phyloP scores from a whole-genome alignment of 192 early-diverging fungal species.

The Backusella liffmaniae region DNA sequence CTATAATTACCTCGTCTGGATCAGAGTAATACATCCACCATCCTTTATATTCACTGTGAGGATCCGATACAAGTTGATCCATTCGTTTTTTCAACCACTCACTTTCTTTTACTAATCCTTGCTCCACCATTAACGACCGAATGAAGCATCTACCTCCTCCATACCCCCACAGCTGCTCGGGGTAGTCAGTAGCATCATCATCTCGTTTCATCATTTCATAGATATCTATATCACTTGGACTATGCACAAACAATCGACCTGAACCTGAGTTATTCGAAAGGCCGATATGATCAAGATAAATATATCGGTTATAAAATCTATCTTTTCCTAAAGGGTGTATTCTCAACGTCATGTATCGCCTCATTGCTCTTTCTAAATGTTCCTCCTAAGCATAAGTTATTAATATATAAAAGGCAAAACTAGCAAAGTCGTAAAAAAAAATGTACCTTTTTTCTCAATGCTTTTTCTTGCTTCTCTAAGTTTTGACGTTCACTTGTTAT shows the following conservation, averaged over 20 bases:
- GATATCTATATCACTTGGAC: slow-evolving; percentile 49
- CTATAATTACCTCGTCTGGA: slow-evolving; percentile 24
- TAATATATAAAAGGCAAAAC: neutral
- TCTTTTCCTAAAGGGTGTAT: slow-evolving; percentile 75
- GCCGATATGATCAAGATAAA: slow-evolving; percentile 81
- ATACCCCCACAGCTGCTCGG: slow-evolving; percentile 18
- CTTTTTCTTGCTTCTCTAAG: slow-evolving; percentile 51
- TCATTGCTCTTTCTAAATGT: slow-evolving; percentile 66
- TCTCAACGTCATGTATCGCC: slow-evolving; percentile 59
- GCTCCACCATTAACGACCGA: slow-evolving; percentile 15
- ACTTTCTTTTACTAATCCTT: slow-evolving; percentile 32
- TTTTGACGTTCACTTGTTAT: slow-evolving; percentile 33
- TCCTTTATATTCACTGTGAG: neutral
- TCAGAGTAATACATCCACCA: slow-evolving; percentile 35
- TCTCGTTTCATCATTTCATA: slow-evolving; percentile 43
- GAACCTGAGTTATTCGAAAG: slow-evolving; percentile 47
- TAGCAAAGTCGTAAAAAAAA: too few relatives aligned
- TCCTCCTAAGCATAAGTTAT: slow-evolving; percentile 43
- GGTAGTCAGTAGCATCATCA: neutral
- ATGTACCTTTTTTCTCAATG: slow-evolving; percentile 38
- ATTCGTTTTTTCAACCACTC: slow-evolving; percentile 27
- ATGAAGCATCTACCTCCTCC: slow-evolving; percentile 16
- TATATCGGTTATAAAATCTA: slow-evolving; percentile 84
- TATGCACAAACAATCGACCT: slow-evolving; percentile 57
- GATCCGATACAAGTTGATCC: neutral